Conservation (phyloP, 257 asterid species). For the Gentiana macrophylla region DNA sequence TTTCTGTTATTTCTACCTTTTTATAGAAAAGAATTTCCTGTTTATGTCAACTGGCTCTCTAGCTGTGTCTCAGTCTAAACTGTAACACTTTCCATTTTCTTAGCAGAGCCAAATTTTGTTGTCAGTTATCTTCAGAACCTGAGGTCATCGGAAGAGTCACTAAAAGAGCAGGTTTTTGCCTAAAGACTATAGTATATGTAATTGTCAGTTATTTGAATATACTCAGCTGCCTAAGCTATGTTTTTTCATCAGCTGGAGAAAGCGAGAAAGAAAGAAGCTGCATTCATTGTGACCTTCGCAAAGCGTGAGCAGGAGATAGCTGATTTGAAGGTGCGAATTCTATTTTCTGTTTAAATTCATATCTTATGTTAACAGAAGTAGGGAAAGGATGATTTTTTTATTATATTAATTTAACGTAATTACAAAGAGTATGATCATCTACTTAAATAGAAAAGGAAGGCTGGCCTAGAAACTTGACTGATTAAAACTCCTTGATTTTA, state of each 20-base stretch:
- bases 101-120: constrained; percentile 53
- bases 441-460: neutral
- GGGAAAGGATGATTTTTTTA: neutral
- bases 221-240: constrained; percentile 5
- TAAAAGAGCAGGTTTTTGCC: constrained; percentile 76
- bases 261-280: constrained; percentile 95
- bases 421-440: neutral
- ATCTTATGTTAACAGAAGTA: neutral
- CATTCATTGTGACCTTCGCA: constrained; percentile 90
- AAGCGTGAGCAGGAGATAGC: constrained; percentile 99
- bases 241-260: constrained; percentile 60
- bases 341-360: neutral
- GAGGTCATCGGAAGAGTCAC: constrained; percentile 81
- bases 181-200: neutral
- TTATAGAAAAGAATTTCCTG: neutral
- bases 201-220: neutral
- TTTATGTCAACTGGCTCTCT: neutral
- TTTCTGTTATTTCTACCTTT: neutral
- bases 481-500: neutral
- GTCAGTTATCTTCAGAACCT: constrained; percentile 65
- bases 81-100: constrained; percentile 1
- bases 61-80: neutral
- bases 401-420: neutral
- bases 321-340: constrained; percentile 71
- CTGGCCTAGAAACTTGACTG: neutral